Conservation (phyloP, 192 early-diverging fungal species). For the Backusella psychrophila region DNA sequence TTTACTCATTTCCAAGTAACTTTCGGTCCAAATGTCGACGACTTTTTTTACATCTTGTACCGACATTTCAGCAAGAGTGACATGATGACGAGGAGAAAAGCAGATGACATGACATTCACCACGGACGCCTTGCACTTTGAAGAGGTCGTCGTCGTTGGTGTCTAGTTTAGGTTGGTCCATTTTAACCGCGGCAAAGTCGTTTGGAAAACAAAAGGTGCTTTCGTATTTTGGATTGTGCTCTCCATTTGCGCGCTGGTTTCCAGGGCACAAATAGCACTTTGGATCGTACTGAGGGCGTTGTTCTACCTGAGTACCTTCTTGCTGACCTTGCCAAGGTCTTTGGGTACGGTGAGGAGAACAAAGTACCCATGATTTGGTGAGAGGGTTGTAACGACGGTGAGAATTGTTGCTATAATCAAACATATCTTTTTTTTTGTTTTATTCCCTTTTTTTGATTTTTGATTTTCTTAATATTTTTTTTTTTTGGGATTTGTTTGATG, state of each 20-base stretch:
- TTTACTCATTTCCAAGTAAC: constrained; percentile 53
- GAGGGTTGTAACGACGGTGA: constrained; percentile 89
- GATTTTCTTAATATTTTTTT: neutral
- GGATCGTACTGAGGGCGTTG: constrained; percentile 69
- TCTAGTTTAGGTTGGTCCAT: constrained; percentile 51
- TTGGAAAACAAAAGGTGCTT: constrained; percentile 83
- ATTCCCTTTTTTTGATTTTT: neutral
- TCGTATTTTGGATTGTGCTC: constrained; percentile 75
- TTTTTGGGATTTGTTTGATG: neutral
- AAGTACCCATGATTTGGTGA: constrained; percentile 92
- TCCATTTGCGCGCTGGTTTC: constrained; percentile 77
- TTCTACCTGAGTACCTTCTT: constrained; percentile 48
- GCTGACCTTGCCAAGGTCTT: constrained; percentile 88
- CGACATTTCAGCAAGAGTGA: constrained; percentile 86
- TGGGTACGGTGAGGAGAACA: constrained; percentile 95
- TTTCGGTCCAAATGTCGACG: constrained; percentile 71
- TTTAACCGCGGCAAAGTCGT: constrained; percentile 92
- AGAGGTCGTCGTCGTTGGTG: constrained; percentile 31
- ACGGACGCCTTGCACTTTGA: constrained; percentile 57
- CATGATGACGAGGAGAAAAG: constrained; percentile 86
- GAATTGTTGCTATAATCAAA: constrained; percentile 62
- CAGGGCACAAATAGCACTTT: constrained; percentile 82
- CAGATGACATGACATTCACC: constrained; percentile 92
- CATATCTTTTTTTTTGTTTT: neutral
- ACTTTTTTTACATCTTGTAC: constrained; percentile 62